Evolutionary conservation across 345 rosid species (phyloP).

Genomic region (Aquilaria malaccensis): DNA sequence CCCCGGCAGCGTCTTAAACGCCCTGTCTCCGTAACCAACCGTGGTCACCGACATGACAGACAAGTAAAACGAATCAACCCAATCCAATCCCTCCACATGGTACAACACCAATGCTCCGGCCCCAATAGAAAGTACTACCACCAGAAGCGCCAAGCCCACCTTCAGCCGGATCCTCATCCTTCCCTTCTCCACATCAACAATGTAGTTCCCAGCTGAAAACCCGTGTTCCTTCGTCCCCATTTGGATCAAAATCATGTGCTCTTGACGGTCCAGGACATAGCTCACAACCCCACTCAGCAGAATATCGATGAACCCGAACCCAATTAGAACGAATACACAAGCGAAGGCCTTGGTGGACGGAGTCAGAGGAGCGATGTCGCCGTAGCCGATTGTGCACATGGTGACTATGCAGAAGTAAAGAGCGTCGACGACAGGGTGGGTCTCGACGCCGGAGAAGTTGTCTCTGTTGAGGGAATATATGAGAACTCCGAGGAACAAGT

Average conservation of each 20-base stretch:
- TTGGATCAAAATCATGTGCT: constrained; percentile 41
- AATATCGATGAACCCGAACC: constrained; percentile 65
- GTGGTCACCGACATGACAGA: constrained; percentile 84
- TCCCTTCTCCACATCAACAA: constrained; percentile 60
- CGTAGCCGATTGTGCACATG: constrained; percentile 81
- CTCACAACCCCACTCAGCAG: constrained; percentile 60
- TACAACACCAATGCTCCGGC: constrained; percentile 45
- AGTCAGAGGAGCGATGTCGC: constrained; percentile 65
- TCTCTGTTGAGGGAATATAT: constrained; percentile 56
- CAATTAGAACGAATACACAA: constrained; percentile 58
- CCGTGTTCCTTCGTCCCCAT: constrained; percentile 16
- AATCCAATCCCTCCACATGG: constrained; percentile 46
- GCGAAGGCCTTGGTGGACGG: constrained; percentile 60
- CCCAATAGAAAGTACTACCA: constrained; percentile 54
- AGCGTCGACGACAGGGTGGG: constrained; percentile 79
- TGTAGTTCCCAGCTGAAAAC: constrained; percentile 41
- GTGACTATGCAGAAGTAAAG: constrained; percentile 78
- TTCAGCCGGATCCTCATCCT: constrained; percentile 82
- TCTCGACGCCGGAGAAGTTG: constrained; percentile 59
- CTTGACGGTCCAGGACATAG: constrained; percentile 61
- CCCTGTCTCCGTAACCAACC: constrained; percentile 68
- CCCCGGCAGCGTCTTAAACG: constrained; percentile 52
- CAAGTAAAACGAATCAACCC: constrained; percentile 59
- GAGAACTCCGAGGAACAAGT: constrained; percentile 49
- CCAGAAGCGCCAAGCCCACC: constrained; percentile 62